Evolutionary conservation across 345 rosid genomes (phyloP).

Genomic region (Populus nigra): DNA sequence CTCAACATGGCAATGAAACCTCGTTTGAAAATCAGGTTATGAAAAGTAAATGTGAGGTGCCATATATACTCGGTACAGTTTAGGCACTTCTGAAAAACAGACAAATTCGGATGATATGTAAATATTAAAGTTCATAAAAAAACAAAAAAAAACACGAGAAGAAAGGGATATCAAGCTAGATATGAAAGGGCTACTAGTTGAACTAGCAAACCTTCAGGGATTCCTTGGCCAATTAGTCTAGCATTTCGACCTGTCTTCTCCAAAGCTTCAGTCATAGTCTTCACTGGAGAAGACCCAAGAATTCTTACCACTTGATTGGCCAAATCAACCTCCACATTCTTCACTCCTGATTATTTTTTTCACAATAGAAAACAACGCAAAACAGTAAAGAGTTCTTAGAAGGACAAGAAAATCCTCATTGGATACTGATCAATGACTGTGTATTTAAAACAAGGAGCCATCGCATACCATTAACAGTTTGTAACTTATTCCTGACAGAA

Average conservation of each 20-base stretch:
- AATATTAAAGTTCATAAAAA: background rate
- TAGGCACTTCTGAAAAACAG: background rate
- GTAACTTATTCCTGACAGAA: slow-evolving; percentile 76
- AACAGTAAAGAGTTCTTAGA: background rate
- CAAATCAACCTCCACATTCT: slow-evolving; percentile 81
- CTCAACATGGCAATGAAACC: background rate
- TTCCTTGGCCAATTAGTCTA: slow-evolving; percentile 86
- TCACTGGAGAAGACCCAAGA: slow-evolving; percentile 74
- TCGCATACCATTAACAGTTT: slow-evolving; percentile 56
- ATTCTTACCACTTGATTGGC: slow-evolving; percentile 78
- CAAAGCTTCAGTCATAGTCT: slow-evolving; percentile 71
- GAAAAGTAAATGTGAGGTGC: background rate
- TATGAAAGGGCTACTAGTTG: background rate
- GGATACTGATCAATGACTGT: slow-evolving; percentile 4
- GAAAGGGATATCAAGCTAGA: background rate
- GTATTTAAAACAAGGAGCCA: background rate
- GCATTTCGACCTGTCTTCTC: slow-evolving; percentile 87
- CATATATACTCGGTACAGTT: background rate
- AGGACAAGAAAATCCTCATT: background rate
- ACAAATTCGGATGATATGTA: background rate
- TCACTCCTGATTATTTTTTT: slow-evolving; percentile 51
- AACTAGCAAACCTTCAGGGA: slow-evolving; percentile 72
- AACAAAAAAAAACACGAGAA: background rate
- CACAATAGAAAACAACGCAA: slow-evolving; percentile 12
- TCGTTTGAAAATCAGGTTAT: background rate